Conservation (phyloP, 352 stramenopile genomes). For the Phytophthora pluvialis region DNA sequence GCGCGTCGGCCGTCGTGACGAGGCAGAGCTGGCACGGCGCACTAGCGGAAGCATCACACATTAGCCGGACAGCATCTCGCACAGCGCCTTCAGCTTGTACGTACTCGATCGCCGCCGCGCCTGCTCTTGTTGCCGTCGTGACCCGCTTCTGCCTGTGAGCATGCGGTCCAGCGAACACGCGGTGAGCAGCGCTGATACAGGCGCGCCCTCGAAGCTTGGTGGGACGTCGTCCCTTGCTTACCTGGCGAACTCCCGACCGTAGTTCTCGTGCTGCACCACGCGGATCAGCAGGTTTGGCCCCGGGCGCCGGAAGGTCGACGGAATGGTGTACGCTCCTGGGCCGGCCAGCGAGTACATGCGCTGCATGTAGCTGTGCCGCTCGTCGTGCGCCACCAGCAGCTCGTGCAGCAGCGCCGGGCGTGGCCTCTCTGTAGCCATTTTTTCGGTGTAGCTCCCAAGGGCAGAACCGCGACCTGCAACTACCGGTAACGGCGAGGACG, state of each 20-base stretch:
- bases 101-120: constrained; percentile 13
- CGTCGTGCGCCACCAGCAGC: constrained; percentile 30
- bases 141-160: constrained; percentile 37
- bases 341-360: constrained; percentile 51
- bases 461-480: background rate
- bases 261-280: constrained; percentile 55
- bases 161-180: constrained; percentile 7
- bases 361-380: constrained; percentile 61
- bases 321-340: constrained; percentile 63
- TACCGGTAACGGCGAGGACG: constrained; percentile 17
- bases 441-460: background rate
- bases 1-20: constrained; percentile 39
- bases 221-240: constrained; percentile 12
- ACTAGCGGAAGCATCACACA: constrained; percentile 26
- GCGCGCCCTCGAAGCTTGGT: background rate
- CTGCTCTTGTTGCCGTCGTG: constrained; percentile 10
- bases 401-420: constrained; percentile 19
- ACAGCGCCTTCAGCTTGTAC: background rate
- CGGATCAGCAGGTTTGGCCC: constrained; percentile 46
- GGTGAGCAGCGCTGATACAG: constrained; percentile 16
- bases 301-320: constrained; percentile 52
- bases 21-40: constrained; percentile 32
- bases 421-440: constrained; percentile 31
- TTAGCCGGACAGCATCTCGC: constrained; percentile 6
- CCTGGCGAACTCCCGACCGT: constrained; percentile 67